These are phyloP conservation scores for Ceratocystis ficicola DNA, from an alignment of 2,329 filamentous ascomycete species.

Conservation along the genomic window DNA sequence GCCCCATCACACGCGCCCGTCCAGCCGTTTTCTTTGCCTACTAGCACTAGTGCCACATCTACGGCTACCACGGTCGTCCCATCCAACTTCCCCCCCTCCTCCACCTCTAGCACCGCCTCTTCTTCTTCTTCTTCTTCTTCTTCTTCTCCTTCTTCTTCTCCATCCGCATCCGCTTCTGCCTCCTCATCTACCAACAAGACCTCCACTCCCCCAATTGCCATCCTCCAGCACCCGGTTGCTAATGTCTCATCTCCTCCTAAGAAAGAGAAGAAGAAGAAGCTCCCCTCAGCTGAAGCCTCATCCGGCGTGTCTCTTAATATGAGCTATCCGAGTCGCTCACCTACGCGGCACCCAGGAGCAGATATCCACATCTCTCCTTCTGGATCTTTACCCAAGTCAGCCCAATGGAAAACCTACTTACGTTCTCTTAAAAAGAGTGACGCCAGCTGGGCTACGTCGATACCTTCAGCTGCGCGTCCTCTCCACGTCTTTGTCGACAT, in stretches of 20 bases:
- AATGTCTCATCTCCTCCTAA: not conserved
- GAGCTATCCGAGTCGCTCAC: conserved; percentile 10
- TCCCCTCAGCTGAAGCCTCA: conserved; percentile 2
- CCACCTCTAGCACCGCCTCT: not conserved
- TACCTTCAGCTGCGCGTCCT: conserved; percentile 14
- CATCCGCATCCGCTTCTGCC: not conserved
- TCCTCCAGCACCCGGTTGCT: not conserved
- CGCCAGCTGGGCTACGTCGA: not conserved
- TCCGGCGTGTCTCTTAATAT: conserved; percentile 6
- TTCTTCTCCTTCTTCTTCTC: not conserved
- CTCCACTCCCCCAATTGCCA: not conserved
- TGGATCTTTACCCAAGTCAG: conserved; percentile 3
- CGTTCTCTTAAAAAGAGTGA: not conserved
- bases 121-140: not conserved
- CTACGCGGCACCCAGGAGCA: not conserved
- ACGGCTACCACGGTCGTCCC: no score
- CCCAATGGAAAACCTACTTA: not conserved
- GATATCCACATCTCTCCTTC: not conserved
- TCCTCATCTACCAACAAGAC: not conserved
- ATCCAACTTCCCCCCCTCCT: no score
- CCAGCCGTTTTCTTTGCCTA: not conserved
- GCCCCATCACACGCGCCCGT: not conserved
- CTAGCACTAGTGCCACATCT: not conserved
- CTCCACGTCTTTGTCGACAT: conserved; percentile 62
- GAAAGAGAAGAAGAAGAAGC: conserved; percentile 9